phyloP scores from a whole-genome alignment of 139 green algal species.

The Pseudopediastrum boryanum region DNA sequence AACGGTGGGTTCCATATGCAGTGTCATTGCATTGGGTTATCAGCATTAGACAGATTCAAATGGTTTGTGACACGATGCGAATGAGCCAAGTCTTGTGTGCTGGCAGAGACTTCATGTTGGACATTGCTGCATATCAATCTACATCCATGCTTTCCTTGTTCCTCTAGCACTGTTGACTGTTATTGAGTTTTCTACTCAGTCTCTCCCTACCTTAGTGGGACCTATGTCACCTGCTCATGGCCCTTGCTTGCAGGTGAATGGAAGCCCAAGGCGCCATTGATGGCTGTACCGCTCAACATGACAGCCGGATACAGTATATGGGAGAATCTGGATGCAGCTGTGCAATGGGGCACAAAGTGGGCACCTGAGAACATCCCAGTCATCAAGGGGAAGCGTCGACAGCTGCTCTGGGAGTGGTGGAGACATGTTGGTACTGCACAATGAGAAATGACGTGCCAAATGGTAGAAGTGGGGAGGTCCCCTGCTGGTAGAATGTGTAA shows the following conservation, averaged over 20 bases:
- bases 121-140: not conserved
- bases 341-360: slow-evolving; percentile 5
- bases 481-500: too few relatives aligned
- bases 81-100: too few relatives aligned
- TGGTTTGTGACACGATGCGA: too few relatives aligned
- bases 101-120: not conserved
- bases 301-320: slow-evolving; percentile 15
- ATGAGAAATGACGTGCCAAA: too few relatives aligned
- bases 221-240: not conserved
- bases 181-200: not conserved
- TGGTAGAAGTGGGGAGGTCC: too few relatives aligned
- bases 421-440: too few relatives aligned
- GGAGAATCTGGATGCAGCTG: not conserved
- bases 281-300: slow-evolving; percentile 34
- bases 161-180: not conserved
- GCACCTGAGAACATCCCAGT: too few relatives aligned
- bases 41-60: too few relatives aligned
- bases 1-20: too few relatives aligned
- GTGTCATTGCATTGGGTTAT: too few relatives aligned
- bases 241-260: slow-evolving; percentile 2
- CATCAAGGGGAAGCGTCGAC: too few relatives aligned
- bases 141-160: not conserved
- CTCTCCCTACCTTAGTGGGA: not conserved
- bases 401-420: too few relatives aligned
- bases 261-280: slow-evolving; percentile 21